Base-by-base conservation (phyloP, 2,329 filamentous ascomycete species). In the Cladosporium sp. region DNA sequence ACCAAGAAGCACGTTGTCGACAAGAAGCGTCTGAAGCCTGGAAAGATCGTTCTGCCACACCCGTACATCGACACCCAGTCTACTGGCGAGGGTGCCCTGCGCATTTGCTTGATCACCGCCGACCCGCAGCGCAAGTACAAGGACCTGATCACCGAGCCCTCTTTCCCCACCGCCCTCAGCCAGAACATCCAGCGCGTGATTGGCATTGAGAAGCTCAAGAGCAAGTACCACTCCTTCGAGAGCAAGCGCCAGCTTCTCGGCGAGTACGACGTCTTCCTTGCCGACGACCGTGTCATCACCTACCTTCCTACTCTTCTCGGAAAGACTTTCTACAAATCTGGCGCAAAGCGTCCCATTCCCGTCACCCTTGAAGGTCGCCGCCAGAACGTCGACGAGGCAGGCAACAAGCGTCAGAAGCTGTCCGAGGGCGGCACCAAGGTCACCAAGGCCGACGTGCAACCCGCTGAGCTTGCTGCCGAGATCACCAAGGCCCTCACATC, bases 231-330 rank as follows among this genome's bases (percentile, higher is more conserved):
- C 78, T 84, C 89, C 60, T 99, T 90, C 75, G 94, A 99, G 78
- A 85, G 85, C 54, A 86, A 90, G 74, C 83, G 94, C 63, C 90
- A 94, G 73, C 83, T 99, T 35, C 83, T 88, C 61, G 79, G 85
- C 44, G 90, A 96, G 73, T 91, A 97, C 74, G 94, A 97, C 71
- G 78, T 97, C 57, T 97, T 99, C 78, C 81, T 99, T 58, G 93
- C 89, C 53, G 94, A 99, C 72, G 90, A 96, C 70, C 83, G 94
- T 49, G 89, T 99, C 56, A 77, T 86, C 61, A 83, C 82, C 58
- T 78, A 82, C 60, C 81, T 97, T 59, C 90, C 92, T 57, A 83
- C 84, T 63, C 79, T 86, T 2, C 84, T 99, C 12, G 94, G 93
- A 66, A 97, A 96, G 78, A 88, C 88, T 1, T 97, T 99, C 74